Percentiles rank a stretch among this genome's conserved stretches.
These are phyloP conservation scores for Rhizopogon vesiculosus DNA, from an alignment of 768 basidiomycete genomes.

Conservation along the genomic window DNA sequence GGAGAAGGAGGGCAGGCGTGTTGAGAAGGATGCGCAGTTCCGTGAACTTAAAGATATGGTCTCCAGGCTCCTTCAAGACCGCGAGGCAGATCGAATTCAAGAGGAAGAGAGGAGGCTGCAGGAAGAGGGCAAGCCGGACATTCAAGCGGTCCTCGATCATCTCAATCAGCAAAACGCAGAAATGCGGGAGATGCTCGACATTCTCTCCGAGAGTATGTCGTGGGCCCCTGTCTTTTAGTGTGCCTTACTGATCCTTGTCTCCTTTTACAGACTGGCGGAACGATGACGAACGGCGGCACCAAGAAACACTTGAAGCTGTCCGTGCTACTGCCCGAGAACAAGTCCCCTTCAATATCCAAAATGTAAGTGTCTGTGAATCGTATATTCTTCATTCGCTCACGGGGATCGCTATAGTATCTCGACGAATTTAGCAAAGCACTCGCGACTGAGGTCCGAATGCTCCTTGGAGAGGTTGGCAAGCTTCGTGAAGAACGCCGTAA, in stretches of 20 bases:
- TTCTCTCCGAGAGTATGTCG: slow-evolving; percentile 51
- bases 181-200: slow-evolving; percentile 49
- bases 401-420: slow-evolving; percentile 50
- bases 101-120: slow-evolving; percentile 50
- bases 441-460: slow-evolving; percentile 77
- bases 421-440: slow-evolving; percentile 86
- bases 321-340: slow-evolving; percentile 69
- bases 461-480: slow-evolving; percentile 80
- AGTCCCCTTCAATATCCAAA: slow-evolving; percentile 81
- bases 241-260: background rate
- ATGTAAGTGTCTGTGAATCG: slow-evolving; percentile 40
- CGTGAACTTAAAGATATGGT: slow-evolving; percentile 60
- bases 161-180: slow-evolving; percentile 56
- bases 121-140: slow-evolving; percentile 55
- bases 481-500: slow-evolving; percentile 74
- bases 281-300: slow-evolving; percentile 60
- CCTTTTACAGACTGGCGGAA: slow-evolving; percentile 55
- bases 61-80: slow-evolving; percentile 50
- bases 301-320: slow-evolving; percentile 64
- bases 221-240: background rate
- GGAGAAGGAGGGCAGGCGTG: slow-evolving; percentile 55
- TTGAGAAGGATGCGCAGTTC: slow-evolving; percentile 53
- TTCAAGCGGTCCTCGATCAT: slow-evolving; percentile 58
- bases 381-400: background rate
- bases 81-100: slow-evolving; percentile 44